Conservation (phyloP, 106 monocot species). For the Dendrobium chrysotoxum region DNA sequence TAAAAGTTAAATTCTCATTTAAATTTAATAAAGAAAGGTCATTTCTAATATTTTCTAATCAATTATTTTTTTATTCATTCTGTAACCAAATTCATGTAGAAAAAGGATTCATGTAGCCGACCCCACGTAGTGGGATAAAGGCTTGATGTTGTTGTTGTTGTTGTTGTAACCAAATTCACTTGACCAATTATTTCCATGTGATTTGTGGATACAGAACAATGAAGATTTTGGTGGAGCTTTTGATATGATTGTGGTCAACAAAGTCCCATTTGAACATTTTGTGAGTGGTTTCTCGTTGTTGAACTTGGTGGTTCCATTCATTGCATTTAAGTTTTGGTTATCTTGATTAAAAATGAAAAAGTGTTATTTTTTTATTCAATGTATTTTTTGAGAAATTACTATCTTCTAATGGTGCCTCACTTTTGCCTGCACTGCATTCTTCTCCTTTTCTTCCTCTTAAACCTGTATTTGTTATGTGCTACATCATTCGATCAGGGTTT, state of each 20-base stretch:
- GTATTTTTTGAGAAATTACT: too few species aligned
- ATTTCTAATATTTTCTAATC: too few species aligned
- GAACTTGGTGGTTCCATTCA: neutral
- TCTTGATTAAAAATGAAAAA: neutral
- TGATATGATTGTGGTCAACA: slow-evolving; percentile 40
- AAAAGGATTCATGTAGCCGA: too few species aligned
- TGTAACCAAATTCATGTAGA: too few species aligned
- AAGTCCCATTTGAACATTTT: slow-evolving; percentile 47
- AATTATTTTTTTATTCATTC: too few species aligned
- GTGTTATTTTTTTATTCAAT: too few species aligned
- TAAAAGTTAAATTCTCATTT: too few species aligned
- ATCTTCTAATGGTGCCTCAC: neutral
- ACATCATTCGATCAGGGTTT: neutral
- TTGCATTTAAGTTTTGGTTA: neutral
- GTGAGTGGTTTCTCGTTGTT: slow-evolving; percentile 39
- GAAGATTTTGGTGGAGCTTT: slow-evolving; percentile 71
- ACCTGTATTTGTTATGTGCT: neutral
- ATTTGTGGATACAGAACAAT: slow-evolving; percentile 41
- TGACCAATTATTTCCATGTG: neutral
- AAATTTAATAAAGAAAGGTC: too few species aligned
- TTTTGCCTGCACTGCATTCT: neutral
- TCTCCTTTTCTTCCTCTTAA: neutral
- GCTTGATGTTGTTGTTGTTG: too few species aligned
- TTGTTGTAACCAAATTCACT: neutral
- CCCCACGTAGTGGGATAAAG: too few species aligned